phyloP scores from a whole-genome alignment of 2,329 filamentous ascomycete genomes.

The Teratosphaeria gauchensis region DNA sequence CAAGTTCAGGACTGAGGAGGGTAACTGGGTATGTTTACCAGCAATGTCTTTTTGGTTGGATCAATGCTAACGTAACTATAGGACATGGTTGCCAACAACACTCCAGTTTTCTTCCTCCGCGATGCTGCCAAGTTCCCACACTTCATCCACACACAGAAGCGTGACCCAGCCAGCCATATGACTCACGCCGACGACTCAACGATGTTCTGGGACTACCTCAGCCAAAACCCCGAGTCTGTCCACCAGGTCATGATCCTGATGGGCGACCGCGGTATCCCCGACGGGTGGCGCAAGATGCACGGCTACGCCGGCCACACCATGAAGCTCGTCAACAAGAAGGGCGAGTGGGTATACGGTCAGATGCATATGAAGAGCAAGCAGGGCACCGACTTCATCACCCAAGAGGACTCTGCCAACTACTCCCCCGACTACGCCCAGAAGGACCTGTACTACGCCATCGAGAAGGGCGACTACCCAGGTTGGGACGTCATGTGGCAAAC shows the following conservation, averaged over 20 bases:
- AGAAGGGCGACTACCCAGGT: slow-evolving; percentile 43
- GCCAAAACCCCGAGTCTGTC: slow-evolving; percentile 44
- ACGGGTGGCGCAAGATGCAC: slow-evolving; percentile 47
- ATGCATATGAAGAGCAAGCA: slow-evolving; percentile 46
- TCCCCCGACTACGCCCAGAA: slow-evolving; percentile 45
- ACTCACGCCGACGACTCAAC: slow-evolving; percentile 55
- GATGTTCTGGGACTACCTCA: slow-evolving; percentile 57
- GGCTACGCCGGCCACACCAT: slow-evolving; percentile 45
- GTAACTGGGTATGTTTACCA: slow-evolving; percentile 52
- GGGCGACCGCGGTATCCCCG: slow-evolving; percentile 46
- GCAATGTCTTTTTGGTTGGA: background rate
- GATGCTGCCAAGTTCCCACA: slow-evolving; percentile 65
- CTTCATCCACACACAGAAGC: slow-evolving; percentile 67
- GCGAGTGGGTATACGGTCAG: slow-evolving; percentile 45
- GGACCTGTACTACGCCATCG: slow-evolving; percentile 43
- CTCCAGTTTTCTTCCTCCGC: slow-evolving; percentile 65
- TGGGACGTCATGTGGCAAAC: slow-evolving; percentile 44
- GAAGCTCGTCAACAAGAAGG: slow-evolving; percentile 45
- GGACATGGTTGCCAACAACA: slow-evolving; percentile 59
- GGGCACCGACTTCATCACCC: slow-evolving; percentile 43
- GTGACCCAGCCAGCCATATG: slow-evolving; percentile 60
- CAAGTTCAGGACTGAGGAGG: slow-evolving; percentile 64
- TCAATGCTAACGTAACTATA: background rate
- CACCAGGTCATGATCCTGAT: slow-evolving; percentile 47
- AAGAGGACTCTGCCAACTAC: slow-evolving; percentile 42